phyloP scores from a whole-genome alignment of 371 early-diverging fungal genomes.

The Haplosporangium sp. region DNA sequence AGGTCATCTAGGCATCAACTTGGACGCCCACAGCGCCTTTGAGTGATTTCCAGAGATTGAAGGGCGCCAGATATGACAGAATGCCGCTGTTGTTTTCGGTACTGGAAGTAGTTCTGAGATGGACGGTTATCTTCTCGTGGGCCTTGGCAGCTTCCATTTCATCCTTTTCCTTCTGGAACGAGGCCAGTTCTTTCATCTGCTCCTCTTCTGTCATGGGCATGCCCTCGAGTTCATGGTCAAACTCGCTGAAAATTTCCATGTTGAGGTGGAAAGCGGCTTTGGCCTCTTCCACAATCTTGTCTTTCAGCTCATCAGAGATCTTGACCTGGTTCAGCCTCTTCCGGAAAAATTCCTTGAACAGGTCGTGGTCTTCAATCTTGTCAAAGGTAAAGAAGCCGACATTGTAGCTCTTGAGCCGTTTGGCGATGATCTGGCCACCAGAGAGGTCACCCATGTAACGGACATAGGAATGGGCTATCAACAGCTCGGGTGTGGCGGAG shows the following conservation, averaged over 20 bases:
- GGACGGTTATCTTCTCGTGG: background rate
- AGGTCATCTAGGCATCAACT: background rate
- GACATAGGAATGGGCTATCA: conserved; percentile 70
- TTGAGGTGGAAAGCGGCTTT: conserved; percentile 26
- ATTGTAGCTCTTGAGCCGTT: conserved; percentile 60
- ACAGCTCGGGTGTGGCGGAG: conserved; percentile 60
- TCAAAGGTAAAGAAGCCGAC: conserved; percentile 64
- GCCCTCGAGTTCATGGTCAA: conserved; percentile 38
- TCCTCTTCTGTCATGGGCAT: conserved; percentile 16
- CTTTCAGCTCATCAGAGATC: conserved; percentile 20
- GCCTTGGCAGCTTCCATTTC: conserved; percentile 6
- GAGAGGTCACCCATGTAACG: conserved; percentile 75
- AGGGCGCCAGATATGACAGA: conserved; percentile 3
- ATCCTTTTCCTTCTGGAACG: conserved; percentile 11
- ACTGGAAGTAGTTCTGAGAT: background rate
- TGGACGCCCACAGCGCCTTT: conserved; percentile 12
- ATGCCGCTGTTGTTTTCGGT: too few species aligned
- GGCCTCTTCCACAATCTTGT: conserved; percentile 36
- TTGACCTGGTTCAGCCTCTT: conserved; percentile 60
- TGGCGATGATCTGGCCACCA: conserved; percentile 71
- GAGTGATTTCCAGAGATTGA: conserved; percentile 23
- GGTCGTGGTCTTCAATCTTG: conserved; percentile 60
- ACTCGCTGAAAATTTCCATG: conserved; percentile 45
- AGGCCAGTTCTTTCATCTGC: conserved; percentile 11
- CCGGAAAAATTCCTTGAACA: conserved; percentile 68